phyloP scores from a whole-genome alignment of 2,329 filamentous ascomycete genomes.

The Aciculosporium take region DNA sequence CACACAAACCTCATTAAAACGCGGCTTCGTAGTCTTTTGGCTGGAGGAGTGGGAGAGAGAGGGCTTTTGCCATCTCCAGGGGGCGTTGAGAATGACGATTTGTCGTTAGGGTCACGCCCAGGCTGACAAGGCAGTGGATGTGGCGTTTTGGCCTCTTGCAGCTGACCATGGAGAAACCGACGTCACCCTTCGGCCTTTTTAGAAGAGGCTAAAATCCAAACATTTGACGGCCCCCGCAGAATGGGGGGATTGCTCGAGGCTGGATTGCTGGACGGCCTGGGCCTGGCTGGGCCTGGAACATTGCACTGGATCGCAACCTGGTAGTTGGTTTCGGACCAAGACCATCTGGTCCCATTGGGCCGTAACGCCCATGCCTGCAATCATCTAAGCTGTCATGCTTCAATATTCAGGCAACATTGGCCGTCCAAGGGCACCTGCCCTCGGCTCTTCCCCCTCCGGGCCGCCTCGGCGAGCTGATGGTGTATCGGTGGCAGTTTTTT shows the following conservation, averaged over 20 bases:
- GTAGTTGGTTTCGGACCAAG: neutral
- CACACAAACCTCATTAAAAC: too few relatives aligned
- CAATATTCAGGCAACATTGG: neutral
- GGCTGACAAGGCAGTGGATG: neutral
- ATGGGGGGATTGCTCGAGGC: neutral
- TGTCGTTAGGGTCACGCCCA: conserved; percentile 7
- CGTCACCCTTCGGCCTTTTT: conserved; percentile 7
- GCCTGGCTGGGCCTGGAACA: neutral
- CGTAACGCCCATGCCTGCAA: neutral
- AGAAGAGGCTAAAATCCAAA: neutral
- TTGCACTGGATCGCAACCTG: conserved; percentile 1
- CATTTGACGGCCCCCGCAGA: neutral
- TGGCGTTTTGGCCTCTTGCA: conserved; percentile 1
- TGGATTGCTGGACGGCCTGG: neutral
- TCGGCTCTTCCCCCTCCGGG: neutral
- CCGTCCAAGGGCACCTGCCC: neutral
- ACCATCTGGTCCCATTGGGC: conserved; percentile 1
- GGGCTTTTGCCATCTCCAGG: too few relatives aligned
- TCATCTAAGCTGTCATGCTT: neutral
- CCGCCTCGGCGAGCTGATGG: neutral
- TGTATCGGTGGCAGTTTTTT: neutral
- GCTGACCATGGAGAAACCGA: neutral
- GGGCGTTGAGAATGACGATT: conserved; percentile 7
- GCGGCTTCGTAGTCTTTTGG: too few relatives aligned
- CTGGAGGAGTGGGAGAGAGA: too few relatives aligned